A percentile compares a stretch with the other conserved stretches of the same genome.
phyloP scores from a whole-genome alignment of 306 rosid genomes.

The Lathyrus oleraceus region DNA sequence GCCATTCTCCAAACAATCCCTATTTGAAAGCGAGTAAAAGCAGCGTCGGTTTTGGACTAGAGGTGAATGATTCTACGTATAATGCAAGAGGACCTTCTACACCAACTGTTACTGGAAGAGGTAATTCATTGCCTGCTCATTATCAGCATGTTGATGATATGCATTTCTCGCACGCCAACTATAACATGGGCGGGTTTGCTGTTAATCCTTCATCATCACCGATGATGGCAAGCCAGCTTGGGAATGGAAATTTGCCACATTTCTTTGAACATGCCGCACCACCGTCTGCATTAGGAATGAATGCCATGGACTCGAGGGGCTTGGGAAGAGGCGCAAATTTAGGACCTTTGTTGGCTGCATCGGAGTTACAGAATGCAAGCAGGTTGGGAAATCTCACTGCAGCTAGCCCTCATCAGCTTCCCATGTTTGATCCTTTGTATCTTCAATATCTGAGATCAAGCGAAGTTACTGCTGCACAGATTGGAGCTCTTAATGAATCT shows the following conservation, averaged over 20 bases:
- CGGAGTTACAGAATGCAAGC: constrained; percentile 67
- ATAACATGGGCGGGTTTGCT: constrained; percentile 66
- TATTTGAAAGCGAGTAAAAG: constrained; percentile 55
- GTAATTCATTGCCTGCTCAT: constrained; percentile 48
- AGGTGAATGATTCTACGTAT: constrained; percentile 41
- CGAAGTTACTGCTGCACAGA: constrained; percentile 80
- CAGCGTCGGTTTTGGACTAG: constrained; percentile 47
- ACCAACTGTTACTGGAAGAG: constrained; percentile 59
- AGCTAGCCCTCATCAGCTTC: constrained; percentile 62
- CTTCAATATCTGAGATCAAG: constrained; percentile 73
- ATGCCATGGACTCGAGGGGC: constrained; percentile 65
- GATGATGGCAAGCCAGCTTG: constrained; percentile 71
- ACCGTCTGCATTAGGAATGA: constrained; percentile 52
- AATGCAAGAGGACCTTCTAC: constrained; percentile 57
- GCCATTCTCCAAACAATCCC: constrained; percentile 39
- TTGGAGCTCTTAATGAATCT: constrained; percentile 70
- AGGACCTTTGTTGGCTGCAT: constrained; percentile 56
- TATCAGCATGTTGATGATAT: constrained; percentile 70
- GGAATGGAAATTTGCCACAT: constrained; percentile 66
- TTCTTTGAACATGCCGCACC: constrained; percentile 69
- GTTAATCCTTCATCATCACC: constrained; percentile 68
- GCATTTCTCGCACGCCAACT: constrained; percentile 56
- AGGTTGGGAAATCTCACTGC: constrained; percentile 64
- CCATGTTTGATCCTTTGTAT: constrained; percentile 73
- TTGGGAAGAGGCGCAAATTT: constrained; percentile 65